Evolutionary conservation across 495 filamentous ascomycete species (phyloP), one percentile per base, ranked within the genome.

Genomic region (Aspergillus sparsus): DNA sequence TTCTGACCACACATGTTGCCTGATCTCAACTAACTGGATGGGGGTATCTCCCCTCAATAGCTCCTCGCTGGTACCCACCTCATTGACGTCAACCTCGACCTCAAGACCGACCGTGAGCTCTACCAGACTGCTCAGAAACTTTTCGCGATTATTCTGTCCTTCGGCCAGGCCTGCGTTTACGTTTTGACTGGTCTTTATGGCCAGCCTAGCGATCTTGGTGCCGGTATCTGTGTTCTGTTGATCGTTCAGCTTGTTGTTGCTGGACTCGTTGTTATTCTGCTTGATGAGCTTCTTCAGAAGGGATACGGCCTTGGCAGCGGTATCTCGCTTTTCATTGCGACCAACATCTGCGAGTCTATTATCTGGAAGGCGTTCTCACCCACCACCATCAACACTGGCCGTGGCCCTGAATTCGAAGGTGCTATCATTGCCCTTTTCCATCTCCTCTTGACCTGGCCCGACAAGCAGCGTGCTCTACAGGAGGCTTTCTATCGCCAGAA

Each of bases 41-140:
- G 21, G 21, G 21, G 21, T 27, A 27, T 27, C 7, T 53, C 12
- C 47, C 8, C 4, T 32, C 10, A 11, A 10, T 69, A 83, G 83
- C 92, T 98, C 69, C 91, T 98, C 61, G 93, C 93, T 70, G 95
- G 95, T 76, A 99, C 95, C 80, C 95, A 99, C 83, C 86, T 98
- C 78, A 98, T 99, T 78, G 95, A 98, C 78, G 93, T 98, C 82
- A 96, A 97, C 84, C 89, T 97, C 57, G 94, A 99, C 82, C 87
- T 99, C 74, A 98, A 99, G 82, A 92, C 92, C 74, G 95, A 99
- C 76, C 93, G 95, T 79, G 95, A 99, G 80, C 87, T 98, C 58
- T 98, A 98, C 85, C 95, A 99, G 81, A 98, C 94, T 49, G 95
- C 95, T 58, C 95, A 99, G 83, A 99, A 99, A 82, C 89, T 99